Conservation (phyloP, 305 asterid genomes). For the Fraxinus greggii region DNA sequence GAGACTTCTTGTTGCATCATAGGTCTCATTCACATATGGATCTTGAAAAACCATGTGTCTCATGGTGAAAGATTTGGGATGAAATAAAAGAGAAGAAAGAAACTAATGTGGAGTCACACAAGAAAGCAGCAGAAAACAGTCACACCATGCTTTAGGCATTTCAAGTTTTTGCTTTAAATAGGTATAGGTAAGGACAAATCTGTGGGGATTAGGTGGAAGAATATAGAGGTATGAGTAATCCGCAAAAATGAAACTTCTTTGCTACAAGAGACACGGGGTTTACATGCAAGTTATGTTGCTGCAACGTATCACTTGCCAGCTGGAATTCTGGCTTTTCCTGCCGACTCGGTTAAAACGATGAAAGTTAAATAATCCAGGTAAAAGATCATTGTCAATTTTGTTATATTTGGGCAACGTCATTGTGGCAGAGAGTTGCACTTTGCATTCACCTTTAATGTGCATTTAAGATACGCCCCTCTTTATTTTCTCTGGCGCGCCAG, state of each 20-base stretch:
- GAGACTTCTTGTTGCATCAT: constrained; percentile 50
- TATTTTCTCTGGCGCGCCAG: not conserved
- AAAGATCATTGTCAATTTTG: not conserved
- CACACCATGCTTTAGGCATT: constrained; percentile 26
- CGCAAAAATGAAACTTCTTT: constrained; percentile 21
- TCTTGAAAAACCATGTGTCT: constrained; percentile 47
- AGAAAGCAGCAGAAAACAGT: constrained; percentile 22
- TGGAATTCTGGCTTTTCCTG: constrained; percentile 50
- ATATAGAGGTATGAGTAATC: constrained; percentile 30
- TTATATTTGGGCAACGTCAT: not conserved
- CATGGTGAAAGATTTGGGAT: constrained; percentile 39
- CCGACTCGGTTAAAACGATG: constrained; percentile 41
- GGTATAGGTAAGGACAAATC: constrained; percentile 38
- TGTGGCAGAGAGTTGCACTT: not conserved
- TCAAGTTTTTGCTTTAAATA: constrained; percentile 40
- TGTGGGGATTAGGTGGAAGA: constrained; percentile 34
- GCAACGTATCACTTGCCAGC: constrained; percentile 59
- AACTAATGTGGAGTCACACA: constrained; percentile 21
- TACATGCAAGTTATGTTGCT: constrained; percentile 57
- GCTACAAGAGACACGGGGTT: constrained; percentile 48
- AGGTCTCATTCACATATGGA: constrained; percentile 34
- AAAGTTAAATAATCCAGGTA: not conserved
- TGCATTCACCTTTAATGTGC: constrained; percentile 14
- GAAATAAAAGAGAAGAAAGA: constrained; percentile 17
- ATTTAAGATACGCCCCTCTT: not conserved